These are phyloP conservation scores for Saposhnikovia divaricata DNA, from an alignment of 129 eudicot species.

Conservation along the genomic window DNA sequence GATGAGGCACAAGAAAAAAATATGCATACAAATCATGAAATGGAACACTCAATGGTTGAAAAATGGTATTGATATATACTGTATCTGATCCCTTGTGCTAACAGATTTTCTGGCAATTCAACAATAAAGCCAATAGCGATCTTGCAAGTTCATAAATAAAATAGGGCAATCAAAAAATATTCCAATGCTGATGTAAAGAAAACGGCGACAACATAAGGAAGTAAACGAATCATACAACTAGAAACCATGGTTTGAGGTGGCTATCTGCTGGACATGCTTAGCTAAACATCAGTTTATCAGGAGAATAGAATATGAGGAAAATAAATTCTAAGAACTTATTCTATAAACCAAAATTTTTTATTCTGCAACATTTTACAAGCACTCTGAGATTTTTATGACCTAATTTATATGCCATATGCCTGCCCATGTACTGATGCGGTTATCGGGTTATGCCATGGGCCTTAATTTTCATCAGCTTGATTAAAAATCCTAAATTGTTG, in stretches of 20 bases:
- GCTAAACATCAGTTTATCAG: background rate
- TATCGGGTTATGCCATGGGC: background rate
- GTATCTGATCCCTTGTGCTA: background rate
- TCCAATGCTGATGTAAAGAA: background rate
- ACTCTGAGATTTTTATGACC: background rate
- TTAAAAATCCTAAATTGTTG: background rate
- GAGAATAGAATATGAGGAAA: background rate
- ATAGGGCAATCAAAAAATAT: background rate
- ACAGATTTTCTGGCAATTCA: background rate
- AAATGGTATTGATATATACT: slow-evolving; percentile 9
- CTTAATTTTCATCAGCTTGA: background rate
- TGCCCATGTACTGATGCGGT: background rate
- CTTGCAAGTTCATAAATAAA: background rate
- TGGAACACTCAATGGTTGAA: background rate
- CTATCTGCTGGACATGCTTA: background rate
- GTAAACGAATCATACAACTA: background rate
- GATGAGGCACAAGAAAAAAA: background rate
- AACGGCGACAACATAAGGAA: background rate
- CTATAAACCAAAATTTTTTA: background rate
- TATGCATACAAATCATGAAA: background rate
- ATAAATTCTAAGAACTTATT: background rate
- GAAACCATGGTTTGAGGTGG: background rate
- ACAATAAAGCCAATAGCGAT: background rate
- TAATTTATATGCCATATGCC: background rate
- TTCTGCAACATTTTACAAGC: background rate